phyloP scores from a whole-genome alignment of 2,329 filamentous ascomycete species.

The Pseudogymnoascus sp. region DNA sequence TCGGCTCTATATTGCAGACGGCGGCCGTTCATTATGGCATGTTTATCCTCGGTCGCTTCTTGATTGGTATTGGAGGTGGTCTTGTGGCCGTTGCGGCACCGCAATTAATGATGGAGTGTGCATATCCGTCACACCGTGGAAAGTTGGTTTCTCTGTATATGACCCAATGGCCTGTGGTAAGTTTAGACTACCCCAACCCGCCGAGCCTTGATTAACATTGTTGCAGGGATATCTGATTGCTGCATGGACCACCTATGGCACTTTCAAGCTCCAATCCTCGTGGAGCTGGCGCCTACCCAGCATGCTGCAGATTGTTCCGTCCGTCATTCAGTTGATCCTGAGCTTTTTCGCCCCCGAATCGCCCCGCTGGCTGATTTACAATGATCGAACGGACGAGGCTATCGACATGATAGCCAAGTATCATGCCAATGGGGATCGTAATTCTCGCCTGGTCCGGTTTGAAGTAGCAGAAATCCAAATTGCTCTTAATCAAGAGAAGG shows the following conservation, averaged over 20 bases:
- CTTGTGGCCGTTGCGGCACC: conserved; percentile 11
- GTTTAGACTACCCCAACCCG: too few relatives aligned
- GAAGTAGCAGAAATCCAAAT: conserved; percentile 23
- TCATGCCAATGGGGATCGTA: conserved; percentile 38
- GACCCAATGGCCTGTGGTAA: too few relatives aligned
- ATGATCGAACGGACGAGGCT: conserved; percentile 45
- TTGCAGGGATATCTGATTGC: conserved; percentile 30
- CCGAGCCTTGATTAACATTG: too few relatives aligned
- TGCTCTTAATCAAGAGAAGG: conserved; percentile 19
- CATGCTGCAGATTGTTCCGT: conserved; percentile 36
- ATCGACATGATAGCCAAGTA: conserved; percentile 43
- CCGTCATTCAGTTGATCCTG: conserved; percentile 37
- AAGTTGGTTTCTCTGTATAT: too few relatives aligned
- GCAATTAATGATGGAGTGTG: background rate
- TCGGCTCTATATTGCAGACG: conserved; percentile 36
- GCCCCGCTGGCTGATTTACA: conserved; percentile 43
- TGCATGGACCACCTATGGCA: conserved; percentile 19
- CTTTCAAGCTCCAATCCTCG: conserved; percentile 14
- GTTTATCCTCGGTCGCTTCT: conserved; percentile 34
- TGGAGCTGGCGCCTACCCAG: conserved; percentile 16
- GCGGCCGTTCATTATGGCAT: conserved; percentile 33
- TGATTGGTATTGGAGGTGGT: conserved; percentile 29
- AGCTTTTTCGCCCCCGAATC: conserved; percentile 44
- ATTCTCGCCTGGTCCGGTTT: conserved; percentile 24
- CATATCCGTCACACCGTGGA: background rate